Conservation (phyloP, 441 rosid species). For the Pelargonium cotyledonis region DNA sequence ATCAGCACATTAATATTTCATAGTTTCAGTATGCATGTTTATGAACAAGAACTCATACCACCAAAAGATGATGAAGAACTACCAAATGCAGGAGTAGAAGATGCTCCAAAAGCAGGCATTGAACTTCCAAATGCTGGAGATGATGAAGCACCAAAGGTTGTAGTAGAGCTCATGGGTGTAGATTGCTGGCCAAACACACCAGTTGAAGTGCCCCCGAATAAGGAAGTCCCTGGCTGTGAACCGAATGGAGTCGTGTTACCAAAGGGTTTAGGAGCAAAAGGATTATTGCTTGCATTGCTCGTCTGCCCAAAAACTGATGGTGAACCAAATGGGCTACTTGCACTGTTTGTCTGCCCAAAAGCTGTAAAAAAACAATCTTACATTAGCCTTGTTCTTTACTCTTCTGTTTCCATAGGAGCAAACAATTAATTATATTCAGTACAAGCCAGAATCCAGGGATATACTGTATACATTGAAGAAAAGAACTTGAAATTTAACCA, state of each 20-base stretch:
- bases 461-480: no score
- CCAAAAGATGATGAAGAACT: conserved; percentile 59
- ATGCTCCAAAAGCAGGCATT: conserved; percentile 59
- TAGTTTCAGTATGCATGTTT: neutral
- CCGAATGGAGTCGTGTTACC: conserved; percentile 68
- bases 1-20: neutral
- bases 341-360: conserved; percentile 64
- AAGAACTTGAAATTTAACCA: no score
- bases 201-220: conserved; percentile 84
- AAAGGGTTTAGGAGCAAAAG: conserved; percentile 73
- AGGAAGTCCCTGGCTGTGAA: conserved; percentile 64
- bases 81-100: conserved; percentile 54
- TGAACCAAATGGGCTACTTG: conserved; percentile 68
- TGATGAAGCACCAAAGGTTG: conserved; percentile 72
- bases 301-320: conserved; percentile 77
- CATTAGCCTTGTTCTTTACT: neutral
- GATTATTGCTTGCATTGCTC: conserved; percentile 52
- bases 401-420: no score
- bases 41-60: conserved; percentile 35
- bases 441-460: no score
- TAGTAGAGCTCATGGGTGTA: conserved; percentile 57
- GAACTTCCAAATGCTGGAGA: conserved; percentile 64
- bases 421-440: no score
- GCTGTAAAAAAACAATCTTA: conserved; percentile 35
- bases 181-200: conserved; percentile 80